A percentile compares a stretch with the other conserved stretches of the same genome.
Conservation (phyloP, 2,329 filamentous ascomycete genomes). For the Taxawa tesnikishii region DNA sequence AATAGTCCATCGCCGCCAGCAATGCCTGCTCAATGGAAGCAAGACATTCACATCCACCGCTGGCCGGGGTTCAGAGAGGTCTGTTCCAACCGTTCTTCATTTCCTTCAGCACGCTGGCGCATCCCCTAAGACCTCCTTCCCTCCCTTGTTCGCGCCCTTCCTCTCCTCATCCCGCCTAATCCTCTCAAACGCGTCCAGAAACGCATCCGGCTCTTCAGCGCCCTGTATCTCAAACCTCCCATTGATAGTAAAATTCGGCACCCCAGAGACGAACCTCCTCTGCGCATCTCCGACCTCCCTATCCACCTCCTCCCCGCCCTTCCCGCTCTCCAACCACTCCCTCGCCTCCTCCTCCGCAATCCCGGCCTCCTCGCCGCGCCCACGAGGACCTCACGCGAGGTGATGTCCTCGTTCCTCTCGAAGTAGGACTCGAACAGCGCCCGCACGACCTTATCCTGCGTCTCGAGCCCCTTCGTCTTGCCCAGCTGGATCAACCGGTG, state of each 20-base stretch:
- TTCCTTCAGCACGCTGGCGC: too few species aligned
- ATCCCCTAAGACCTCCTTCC: too few species aligned
- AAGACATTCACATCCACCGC: too few species aligned
- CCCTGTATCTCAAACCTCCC: slow-evolving; percentile 54
- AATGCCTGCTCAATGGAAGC: too few species aligned
- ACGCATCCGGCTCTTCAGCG: slow-evolving; percentile 57
- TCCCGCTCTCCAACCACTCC: slow-evolving; percentile 30
- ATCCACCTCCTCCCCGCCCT: slow-evolving; percentile 32
- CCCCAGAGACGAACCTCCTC: slow-evolving; percentile 47
- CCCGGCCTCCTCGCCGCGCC: slow-evolving; percentile 29
- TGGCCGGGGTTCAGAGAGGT: too few species aligned
- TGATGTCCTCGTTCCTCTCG: slow-evolving; percentile 36
- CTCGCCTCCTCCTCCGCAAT: slow-evolving; percentile 28
- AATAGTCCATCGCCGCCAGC: too few species aligned
- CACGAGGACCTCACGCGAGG: slow-evolving; percentile 25
- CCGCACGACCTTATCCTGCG: slow-evolving; percentile 49
- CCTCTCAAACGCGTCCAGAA: slow-evolving; percentile 52
- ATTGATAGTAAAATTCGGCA: slow-evolving; percentile 67
- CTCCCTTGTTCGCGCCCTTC: too few species aligned
- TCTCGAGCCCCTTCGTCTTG: slow-evolving; percentile 38
- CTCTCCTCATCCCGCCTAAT: slow-evolving; percentile 39
- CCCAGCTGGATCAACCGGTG: slow-evolving; percentile 65
- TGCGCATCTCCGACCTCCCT: slow-evolving; percentile 32
- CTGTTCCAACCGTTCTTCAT: too few species aligned
- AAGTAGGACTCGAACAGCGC: slow-evolving; percentile 50